phyloP scores from a whole-genome alignment of 805 yeast species.

The Clavispora santaluciae region DNA sequence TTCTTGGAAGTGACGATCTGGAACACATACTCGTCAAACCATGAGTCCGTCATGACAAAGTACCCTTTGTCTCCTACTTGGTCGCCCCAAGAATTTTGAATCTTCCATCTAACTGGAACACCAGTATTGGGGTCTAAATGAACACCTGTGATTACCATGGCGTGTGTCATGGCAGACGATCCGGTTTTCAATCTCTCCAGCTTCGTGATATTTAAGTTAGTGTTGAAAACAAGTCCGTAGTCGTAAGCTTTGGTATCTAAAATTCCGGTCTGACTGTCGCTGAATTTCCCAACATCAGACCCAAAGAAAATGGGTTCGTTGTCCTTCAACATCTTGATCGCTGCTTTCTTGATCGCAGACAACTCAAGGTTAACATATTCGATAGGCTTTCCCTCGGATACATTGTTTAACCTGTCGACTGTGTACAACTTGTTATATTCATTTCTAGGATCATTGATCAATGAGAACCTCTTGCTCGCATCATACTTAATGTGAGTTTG shows the following conservation, averaged over 20 bases:
- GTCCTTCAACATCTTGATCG: constrained; percentile 61
- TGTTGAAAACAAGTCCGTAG: constrained; percentile 53
- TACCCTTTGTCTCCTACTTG: constrained; percentile 38
- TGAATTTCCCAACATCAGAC: constrained; percentile 79
- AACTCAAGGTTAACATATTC: constrained; percentile 66
- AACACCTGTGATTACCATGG: constrained; percentile 81
- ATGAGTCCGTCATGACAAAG: constrained; percentile 39
- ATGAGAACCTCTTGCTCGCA: constrained; percentile 51
- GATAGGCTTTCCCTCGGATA: constrained; percentile 65
- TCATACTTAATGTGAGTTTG: constrained; percentile 49
- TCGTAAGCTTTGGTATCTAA: constrained; percentile 72
- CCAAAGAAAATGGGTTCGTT: constrained; percentile 86
- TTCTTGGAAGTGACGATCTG: constrained; percentile 36
- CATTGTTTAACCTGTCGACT: constrained; percentile 72
- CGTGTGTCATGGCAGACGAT: constrained; percentile 82
- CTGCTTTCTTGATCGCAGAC: constrained; percentile 51
- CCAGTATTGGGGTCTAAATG: constrained; percentile 54
- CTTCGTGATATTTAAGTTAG: constrained; percentile 49
- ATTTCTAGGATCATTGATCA: constrained; percentile 82
- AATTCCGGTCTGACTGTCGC: constrained; percentile 58
- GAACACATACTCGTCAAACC: constrained; percentile 42
- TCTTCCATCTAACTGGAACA: constrained; percentile 39
- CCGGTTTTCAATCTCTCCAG: constrained; percentile 66
- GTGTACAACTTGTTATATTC: constrained; percentile 57
- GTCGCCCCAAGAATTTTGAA: constrained; percentile 43